phyloP scores from a whole-genome alignment of 129 eudicot genomes.

The Ambrosia artemisiifolia region DNA sequence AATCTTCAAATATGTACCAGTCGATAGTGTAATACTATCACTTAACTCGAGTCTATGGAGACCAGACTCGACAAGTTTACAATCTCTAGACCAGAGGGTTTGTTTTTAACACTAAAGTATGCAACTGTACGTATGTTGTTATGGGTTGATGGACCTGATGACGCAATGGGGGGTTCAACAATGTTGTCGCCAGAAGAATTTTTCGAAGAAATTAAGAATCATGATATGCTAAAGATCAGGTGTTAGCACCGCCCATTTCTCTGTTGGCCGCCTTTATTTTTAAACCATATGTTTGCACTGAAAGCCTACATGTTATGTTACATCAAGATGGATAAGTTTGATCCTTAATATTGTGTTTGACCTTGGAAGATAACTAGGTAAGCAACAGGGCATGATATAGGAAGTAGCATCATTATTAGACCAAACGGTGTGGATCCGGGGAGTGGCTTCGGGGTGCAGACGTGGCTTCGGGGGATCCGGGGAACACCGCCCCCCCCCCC shows the following conservation, averaged over 20 bases:
- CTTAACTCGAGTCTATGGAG: conserved; percentile 58
- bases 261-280: too few relatives aligned
- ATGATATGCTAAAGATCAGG: conserved; percentile 56
- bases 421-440: too few relatives aligned
- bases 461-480: too few relatives aligned
- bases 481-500: too few relatives aligned
- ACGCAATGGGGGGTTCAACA: conserved; percentile 35
- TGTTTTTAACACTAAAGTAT: conserved; percentile 14
- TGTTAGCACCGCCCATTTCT: conserved; percentile 38
- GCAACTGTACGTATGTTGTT: conserved; percentile 28
- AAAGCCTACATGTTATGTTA: too few relatives aligned
- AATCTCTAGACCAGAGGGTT: conserved; percentile 47
- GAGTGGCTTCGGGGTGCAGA: too few relatives aligned
- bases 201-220: conserved; percentile 37
- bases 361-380: too few relatives aligned
- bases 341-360: too few relatives aligned
- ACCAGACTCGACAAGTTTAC: conserved; percentile 39
- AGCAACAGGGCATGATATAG: too few relatives aligned
- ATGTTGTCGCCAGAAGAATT: conserved; percentile 7
- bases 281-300: too few relatives aligned
- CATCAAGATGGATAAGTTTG: too few relatives aligned
- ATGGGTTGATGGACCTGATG: conserved; percentile 64
- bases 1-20: conserved; percentile 37
- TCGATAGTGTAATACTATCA: conserved; percentile 20
- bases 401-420: too few relatives aligned